Evolutionary conservation across 164 flowering plant genomes (phyloP).

Genomic region (Santalum album): DNA sequence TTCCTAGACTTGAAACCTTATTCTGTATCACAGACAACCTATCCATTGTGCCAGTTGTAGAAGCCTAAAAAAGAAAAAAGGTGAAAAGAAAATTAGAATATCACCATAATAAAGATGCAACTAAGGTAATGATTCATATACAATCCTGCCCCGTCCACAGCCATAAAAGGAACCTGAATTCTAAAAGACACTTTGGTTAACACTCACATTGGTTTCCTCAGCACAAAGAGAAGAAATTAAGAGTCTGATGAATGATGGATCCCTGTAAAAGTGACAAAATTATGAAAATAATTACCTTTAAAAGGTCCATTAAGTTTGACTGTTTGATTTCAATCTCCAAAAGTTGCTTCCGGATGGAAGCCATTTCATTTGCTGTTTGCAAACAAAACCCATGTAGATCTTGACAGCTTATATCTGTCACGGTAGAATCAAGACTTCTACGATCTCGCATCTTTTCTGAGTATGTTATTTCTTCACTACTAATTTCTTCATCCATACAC

Average conservation of each 20-base stretch:
- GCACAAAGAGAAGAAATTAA: too few species aligned
- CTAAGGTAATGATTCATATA: too few species aligned
- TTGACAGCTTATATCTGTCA: slow-evolving; percentile 46
- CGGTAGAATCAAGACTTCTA: slow-evolving; percentile 65
- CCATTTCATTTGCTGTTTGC: slow-evolving; percentile 52
- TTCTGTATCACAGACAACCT: slow-evolving; percentile 54
- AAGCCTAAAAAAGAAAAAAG: slow-evolving; percentile 30
- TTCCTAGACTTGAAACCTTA: slow-evolving; percentile 61
- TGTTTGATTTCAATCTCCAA: slow-evolving; percentile 71
- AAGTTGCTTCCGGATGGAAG: slow-evolving; percentile 56
- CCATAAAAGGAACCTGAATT: too few species aligned
- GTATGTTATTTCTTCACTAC: slow-evolving; percentile 23
- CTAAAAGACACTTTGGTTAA: too few species aligned
- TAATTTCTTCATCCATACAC: slow-evolving; percentile 33
- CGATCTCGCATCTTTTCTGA: slow-evolving; percentile 35
- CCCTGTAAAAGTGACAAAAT: too few species aligned
- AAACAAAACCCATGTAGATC: slow-evolving; percentile 36
- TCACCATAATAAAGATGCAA: not conserved
- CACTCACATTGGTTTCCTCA: too few species aligned
- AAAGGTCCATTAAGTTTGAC: slow-evolving; percentile 56
- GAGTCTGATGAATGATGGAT: too few species aligned
- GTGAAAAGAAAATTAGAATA: not conserved
- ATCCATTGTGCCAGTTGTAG: slow-evolving; percentile 47
- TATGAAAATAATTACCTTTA: slow-evolving; percentile 48
- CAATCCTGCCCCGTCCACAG: too few species aligned